Conservation (phyloP, 495 filamentous ascomycete species). For the Lophium mytilinum region DNA sequence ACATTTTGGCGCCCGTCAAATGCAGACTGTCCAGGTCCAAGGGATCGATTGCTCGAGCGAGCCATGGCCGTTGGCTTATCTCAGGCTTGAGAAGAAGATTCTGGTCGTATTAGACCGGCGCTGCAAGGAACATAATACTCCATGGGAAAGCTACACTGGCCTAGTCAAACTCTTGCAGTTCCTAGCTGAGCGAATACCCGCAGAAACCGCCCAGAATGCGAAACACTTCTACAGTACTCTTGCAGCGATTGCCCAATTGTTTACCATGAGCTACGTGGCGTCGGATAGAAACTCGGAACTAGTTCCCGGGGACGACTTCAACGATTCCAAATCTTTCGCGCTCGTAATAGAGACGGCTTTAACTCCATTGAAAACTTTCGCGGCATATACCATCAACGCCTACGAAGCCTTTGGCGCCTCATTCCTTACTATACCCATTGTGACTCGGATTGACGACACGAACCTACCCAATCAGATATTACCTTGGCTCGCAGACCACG, state of each 20-base stretch:
- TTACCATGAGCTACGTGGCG: neutral
- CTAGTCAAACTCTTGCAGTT: constrained; percentile 12
- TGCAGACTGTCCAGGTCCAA: constrained; percentile 21
- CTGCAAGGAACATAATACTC: neutral
- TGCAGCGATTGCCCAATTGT: constrained; percentile 13
- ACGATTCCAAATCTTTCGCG: constrained; percentile 7
- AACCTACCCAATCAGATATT: constrained; percentile 2
- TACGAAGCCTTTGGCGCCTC: constrained; percentile 52
- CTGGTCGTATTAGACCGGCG: constrained; percentile 22
- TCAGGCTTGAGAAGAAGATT: constrained; percentile 28
- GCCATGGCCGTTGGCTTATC: constrained; percentile 32
- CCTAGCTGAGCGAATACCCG: constrained; percentile 23
- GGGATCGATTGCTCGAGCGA: constrained; percentile 11
- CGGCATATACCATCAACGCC: constrained; percentile 37
- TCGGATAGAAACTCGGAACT: neutral
- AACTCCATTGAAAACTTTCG: constrained; percentile 43
- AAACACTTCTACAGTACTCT: constrained; percentile 30
- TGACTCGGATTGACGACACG: constrained; percentile 34
- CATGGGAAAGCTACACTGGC: constrained; percentile 1
- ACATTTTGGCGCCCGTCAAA: constrained; percentile 30
- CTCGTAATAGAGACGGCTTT: constrained; percentile 34
- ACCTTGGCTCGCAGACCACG: constrained; percentile 35
- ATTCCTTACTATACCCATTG: constrained; percentile 42
- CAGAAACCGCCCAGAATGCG: constrained; percentile 22
- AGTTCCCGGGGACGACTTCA: constrained; percentile 8